phyloP scores from a whole-genome alignment of 2,329 filamentous ascomycete species.

The Chaetothyriales sp. region DNA sequence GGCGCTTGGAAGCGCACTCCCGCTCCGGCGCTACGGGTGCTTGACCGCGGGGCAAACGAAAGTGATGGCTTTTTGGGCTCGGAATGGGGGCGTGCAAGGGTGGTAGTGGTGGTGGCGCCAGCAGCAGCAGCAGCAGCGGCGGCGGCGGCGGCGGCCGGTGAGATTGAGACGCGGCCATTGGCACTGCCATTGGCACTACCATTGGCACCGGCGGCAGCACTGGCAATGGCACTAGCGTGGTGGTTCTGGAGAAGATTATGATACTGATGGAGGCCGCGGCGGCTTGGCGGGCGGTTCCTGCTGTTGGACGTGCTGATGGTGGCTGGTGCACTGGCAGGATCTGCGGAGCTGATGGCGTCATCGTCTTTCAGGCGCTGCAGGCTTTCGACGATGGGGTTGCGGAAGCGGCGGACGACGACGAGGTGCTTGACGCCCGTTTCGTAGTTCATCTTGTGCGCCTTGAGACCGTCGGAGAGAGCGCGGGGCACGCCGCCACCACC shows the following conservation, averaged over 20 bases:
- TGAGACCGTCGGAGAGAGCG: constrained; percentile 16
- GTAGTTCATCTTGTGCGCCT: constrained; percentile 29
- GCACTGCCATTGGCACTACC: constrained; percentile 3
- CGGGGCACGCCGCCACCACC: constrained; percentile 1
- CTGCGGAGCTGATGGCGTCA: constrained; percentile 6
- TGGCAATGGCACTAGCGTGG: background rate
- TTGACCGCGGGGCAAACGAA: background rate
- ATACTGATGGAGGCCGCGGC: constrained; percentile 8
- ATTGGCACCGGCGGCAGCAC: constrained; percentile 3
- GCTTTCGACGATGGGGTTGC: constrained; percentile 31
- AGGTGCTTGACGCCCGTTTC: constrained; percentile 31
- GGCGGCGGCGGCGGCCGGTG: background rate
- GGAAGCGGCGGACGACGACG: constrained; percentile 33
- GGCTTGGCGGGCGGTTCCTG: constrained; percentile 14
- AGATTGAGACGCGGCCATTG: background rate
- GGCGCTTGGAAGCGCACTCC: constrained; percentile 13
- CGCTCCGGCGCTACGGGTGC: constrained; percentile 1
- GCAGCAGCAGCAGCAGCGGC: too few species aligned
- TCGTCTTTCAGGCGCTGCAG: constrained; percentile 24
- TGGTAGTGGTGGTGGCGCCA: background rate
- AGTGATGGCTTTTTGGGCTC: background rate
- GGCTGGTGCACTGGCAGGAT: constrained; percentile 1
- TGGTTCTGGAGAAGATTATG: background rate
- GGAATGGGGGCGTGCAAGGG: background rate
- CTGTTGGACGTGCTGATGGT: constrained; percentile 1